Evolutionary conservation across 495 filamentous ascomycete species (phyloP), one percentile per base, ranked within the genome.

Genomic region (Penicillium soppii): DNA sequence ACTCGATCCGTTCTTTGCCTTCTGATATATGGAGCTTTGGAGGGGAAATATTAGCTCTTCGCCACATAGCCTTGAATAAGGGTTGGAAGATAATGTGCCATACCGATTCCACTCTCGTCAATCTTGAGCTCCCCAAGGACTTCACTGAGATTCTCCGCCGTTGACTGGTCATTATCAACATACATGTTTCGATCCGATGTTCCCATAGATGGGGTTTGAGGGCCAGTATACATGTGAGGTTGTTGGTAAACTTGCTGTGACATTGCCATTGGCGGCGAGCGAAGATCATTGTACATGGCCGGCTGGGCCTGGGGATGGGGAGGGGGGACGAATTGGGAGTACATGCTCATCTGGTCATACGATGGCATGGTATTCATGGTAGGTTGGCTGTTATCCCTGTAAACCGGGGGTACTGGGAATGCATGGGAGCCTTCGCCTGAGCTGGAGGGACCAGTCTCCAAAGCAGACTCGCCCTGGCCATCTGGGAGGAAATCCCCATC

Each of bases 61-160:
- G 15, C 4, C 20, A 20, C 7, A 6, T 3, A 26, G 16, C 29
- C 17, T 7, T 17, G 13, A 13, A 56, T 51, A 23, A 15, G 2
- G 5, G 9, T 13, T n/a, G 29, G 52, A 58, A 51, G 70, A 38
- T 49, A 58, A 26, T 25, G 51, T 64, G 19, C 13, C 88, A 65
- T 79, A 96, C 91, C 92, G 54, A 91, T 88, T 46, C 91, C 94
- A 27, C 79, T 86, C 56, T 92, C 88, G 47, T 96, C 86, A 63
- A 98, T 95, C 61, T 83, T 90, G 15, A 95, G 77, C 41, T 91
- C 88, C 15, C 92, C 92, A 44, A 94, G 74, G 27, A 90, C 84
- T 55, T 95, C 89, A 26, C 85, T 87, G 2, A 95, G 77, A 56
- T 90, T 82, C 27, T 85, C 80, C 38, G 86, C 80, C 19, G 80